Conservation (phyloP, 805 yeast species). For the Starmerella geochares region DNA sequence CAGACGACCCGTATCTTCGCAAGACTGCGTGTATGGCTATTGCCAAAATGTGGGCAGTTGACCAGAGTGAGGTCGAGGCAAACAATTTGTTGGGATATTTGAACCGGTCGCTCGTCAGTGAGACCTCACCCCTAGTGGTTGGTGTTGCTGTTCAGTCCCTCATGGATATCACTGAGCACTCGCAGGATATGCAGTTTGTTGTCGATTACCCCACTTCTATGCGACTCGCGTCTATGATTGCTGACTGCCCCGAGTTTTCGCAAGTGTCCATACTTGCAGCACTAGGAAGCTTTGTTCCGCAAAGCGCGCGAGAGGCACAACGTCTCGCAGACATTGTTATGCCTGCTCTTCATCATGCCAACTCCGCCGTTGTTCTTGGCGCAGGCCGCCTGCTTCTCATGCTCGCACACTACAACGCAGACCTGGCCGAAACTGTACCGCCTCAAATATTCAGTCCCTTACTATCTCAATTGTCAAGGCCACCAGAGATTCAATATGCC, state of each 20-base stretch:
- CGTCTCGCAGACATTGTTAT: constrained; percentile 52
- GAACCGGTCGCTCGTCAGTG: constrained; percentile 43
- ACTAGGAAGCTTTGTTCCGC: constrained; percentile 61
- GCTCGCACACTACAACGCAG: constrained; percentile 57
- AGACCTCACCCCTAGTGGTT: constrained; percentile 50
- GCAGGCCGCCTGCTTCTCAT: constrained; percentile 64
- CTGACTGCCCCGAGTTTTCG: constrained; percentile 52
- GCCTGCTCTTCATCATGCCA: constrained; percentile 70
- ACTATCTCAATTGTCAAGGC: constrained; percentile 43
- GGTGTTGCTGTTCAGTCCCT: constrained; percentile 64
- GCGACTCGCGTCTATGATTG: constrained; percentile 35
- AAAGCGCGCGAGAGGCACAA: constrained; percentile 53
- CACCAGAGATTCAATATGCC: constrained; percentile 74
- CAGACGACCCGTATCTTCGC: constrained; percentile 49
- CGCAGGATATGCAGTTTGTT: constrained; percentile 41
- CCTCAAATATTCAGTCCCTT: constrained; percentile 57
- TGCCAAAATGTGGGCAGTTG: constrained; percentile 53
- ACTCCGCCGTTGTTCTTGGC: constrained; percentile 70
- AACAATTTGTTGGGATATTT: constrained; percentile 40
- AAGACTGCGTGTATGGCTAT: constrained; percentile 62
- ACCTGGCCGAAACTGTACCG: constrained; percentile 47
- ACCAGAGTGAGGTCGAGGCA: constrained; percentile 38
- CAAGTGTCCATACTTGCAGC: constrained; percentile 59
- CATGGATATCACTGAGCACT: constrained; percentile 50
- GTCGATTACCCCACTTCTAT: constrained; percentile 43